phyloP scores from a whole-genome alignment of 2,329 filamentous ascomycete genomes.

The Fusarium sp. region DNA sequence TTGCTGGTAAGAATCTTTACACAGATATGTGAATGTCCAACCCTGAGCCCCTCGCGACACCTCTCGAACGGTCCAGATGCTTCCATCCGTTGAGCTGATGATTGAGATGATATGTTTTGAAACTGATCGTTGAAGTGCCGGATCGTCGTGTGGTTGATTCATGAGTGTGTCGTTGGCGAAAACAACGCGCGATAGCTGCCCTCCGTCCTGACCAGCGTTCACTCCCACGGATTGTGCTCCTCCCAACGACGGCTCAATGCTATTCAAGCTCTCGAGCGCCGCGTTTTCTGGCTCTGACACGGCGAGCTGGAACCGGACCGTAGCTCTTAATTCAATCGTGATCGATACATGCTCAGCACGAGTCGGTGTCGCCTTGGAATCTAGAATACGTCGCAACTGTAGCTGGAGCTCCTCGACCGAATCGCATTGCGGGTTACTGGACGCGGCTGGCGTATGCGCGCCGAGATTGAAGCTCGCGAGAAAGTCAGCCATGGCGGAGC shows the following conservation, averaged over 20 bases:
- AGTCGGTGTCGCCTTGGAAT: conserved; percentile 57
- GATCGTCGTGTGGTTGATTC: conserved; percentile 62
- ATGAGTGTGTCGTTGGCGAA: conserved; percentile 58
- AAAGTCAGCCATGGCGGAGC: conserved; percentile 52
- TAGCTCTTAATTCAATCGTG: conserved; percentile 59
- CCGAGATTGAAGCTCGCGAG: conserved; percentile 52
- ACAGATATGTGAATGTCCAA: conserved; percentile 65
- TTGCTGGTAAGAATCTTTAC: conserved; percentile 62
- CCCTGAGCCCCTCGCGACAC: conserved; percentile 59
- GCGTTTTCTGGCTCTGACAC: conserved; percentile 53
- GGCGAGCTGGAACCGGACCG: conserved; percentile 57
- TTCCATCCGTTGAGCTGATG: conserved; percentile 59
- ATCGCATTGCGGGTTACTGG: conserved; percentile 44
- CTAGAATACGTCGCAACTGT: conserved; percentile 56
- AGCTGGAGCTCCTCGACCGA: conserved; percentile 59
- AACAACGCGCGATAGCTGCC: conserved; percentile 53
- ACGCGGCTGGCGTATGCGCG: conserved; percentile 35
- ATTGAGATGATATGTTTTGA: conserved; percentile 60
- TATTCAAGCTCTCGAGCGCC: conserved; percentile 47
- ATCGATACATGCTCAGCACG: conserved; percentile 62
- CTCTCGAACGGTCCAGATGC: conserved; percentile 60
- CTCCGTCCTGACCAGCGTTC: conserved; percentile 19
- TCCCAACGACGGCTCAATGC: conserved; percentile 51
- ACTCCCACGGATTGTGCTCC: conserved; percentile 40
- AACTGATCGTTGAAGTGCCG: conserved; percentile 60